Base-by-base conservation (phyloP, 2,329 filamentous ascomycete species). In the Microcera coccophila region DNA sequence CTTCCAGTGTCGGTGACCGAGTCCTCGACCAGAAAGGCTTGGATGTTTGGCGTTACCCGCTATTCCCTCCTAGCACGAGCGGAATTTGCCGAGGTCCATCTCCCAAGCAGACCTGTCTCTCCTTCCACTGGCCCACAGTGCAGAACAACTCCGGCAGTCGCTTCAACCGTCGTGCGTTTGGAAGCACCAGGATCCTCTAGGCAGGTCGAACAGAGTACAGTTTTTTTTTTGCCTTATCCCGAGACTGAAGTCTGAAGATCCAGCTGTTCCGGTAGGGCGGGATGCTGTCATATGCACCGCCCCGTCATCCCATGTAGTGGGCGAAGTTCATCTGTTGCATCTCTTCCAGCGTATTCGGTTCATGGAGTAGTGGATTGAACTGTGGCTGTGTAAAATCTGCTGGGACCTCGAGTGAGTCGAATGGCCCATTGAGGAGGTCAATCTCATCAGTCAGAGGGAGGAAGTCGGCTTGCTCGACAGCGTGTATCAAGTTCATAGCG, bases 391-490 rank as follows among this genome's bases (percentile, higher is more conserved):
- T 35, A 17, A 20, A 18, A 9, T 17, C 33, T 8, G 9, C 16
- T 8, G 16, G 17, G 8, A 18, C 16, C 9, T 35, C 33, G 33
- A 20, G 10, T 20, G 33, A 35, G 5, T 7, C 17, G 33, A 35
- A 35, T 11, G 33, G 11, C 16, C 33, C 33, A 5, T 8, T 9
- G 5, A 35, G 15, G 12, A 15, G 20, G 5, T 41, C 38, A 20
- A 45, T 9, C n/a, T 41, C 38, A 4, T n/a, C 38, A 12, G 39
- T 40, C 4, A 7, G 34, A 1, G 44, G 40, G 20, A 49, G 18
- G 28, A 37, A 48, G 18, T 47, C 45, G 2, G 33, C 24, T 7
- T 29, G 11, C 3, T 24, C 5, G 2, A 12, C 29, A 11, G 9
- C 7, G 8, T 16, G 2, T 9, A 17, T 14, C 16, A 8, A 15